Percentiles rank a stretch among this genome's conserved stretches.
Evolutionary conservation across 2,329 filamentous ascomycete species (phyloP).

Genomic region (Neocatenulostroma microsporum): DNA sequence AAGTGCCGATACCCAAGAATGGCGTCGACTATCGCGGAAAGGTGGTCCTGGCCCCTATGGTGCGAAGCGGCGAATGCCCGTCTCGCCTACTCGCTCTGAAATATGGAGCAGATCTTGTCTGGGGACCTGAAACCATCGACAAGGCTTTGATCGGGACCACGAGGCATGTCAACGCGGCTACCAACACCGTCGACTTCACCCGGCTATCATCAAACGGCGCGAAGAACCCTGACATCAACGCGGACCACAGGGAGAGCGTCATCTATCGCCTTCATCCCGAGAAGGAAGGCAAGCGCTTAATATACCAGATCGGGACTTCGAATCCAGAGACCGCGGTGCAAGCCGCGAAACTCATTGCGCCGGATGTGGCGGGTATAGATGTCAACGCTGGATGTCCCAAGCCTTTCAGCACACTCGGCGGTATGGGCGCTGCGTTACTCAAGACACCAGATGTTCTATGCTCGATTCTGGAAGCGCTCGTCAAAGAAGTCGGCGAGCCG

Average conservation of each 20-base stretch:
- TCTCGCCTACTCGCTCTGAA: slow-evolving; percentile 81
- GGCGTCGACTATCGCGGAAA: slow-evolving; percentile 93
- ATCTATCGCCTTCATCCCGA: slow-evolving; percentile 79
- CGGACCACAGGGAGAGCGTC: slow-evolving; percentile 52
- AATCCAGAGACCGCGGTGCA: slow-evolving; percentile 74
- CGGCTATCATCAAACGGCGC: slow-evolving; percentile 64
- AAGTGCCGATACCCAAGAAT: slow-evolving; percentile 74
- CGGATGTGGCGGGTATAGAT: slow-evolving; percentile 87
- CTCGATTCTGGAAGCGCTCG: slow-evolving; percentile 74
- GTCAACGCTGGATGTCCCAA: slow-evolving; percentile 98
- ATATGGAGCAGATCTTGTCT: slow-evolving; percentile 94
- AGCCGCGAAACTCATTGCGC: slow-evolving; percentile 75
- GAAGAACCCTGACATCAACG: slow-evolving; percentile 47
- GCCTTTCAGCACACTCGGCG: slow-evolving; percentile 84
- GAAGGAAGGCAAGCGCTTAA: slow-evolving; percentile 63
- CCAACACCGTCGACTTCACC: slow-evolving; percentile 77
- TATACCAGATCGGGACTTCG: slow-evolving; percentile 89
- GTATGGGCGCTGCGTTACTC: slow-evolving; percentile 91
- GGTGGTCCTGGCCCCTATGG: slow-evolving; percentile 90
- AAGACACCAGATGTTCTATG: slow-evolving; percentile 75
- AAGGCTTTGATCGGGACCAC: slow-evolving; percentile 81
- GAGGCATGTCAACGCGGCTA: slow-evolving; percentile 65
- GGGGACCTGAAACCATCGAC: slow-evolving; percentile 95
- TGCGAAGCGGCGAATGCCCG: slow-evolving; percentile 81
- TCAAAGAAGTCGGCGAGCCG: slow-evolving; percentile 65